phyloP scores from a whole-genome alignment of 2,329 filamentous ascomycete species.

The Zasmidium angulare region DNA sequence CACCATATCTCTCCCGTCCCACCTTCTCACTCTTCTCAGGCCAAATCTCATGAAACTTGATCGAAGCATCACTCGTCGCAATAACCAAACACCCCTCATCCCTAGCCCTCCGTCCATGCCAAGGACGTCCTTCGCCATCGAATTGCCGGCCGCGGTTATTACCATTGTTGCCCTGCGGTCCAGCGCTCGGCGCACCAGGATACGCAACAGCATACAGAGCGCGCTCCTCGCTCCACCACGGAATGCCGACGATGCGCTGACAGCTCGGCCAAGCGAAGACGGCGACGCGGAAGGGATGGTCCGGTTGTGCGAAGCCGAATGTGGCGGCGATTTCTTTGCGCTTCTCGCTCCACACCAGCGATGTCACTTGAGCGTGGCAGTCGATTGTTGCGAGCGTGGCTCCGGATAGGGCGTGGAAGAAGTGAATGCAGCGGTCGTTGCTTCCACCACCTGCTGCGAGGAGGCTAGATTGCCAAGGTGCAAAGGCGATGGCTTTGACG shows the following conservation, averaged over 20 bases:
- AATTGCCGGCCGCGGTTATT: constrained; percentile 8
- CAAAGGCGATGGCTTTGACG: constrained; percentile 95
- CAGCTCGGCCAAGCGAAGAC: constrained; percentile 95
- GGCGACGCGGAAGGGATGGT: constrained; percentile 84
- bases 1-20: not conserved
- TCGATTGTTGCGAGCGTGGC: constrained; percentile 85
- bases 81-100: constrained; percentile 85
- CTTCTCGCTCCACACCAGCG: constrained; percentile 73
- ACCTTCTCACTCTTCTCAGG: constrained; percentile 34
- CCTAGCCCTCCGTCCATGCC: constrained; percentile 58
- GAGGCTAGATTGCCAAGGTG: constrained; percentile 85
- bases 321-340: constrained; percentile 87
- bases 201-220: constrained; percentile 88
- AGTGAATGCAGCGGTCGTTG: constrained; percentile 93
- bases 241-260: constrained; percentile 77
- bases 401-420: constrained; percentile 84
- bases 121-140: constrained; percentile 42
- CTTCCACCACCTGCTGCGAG: constrained; percentile 90
- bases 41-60: constrained; percentile 97
- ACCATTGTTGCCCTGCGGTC: not conserved
- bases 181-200: constrained; percentile 59
- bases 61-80: constrained; percentile 84
- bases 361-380: constrained; percentile 90
- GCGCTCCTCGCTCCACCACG: constrained; percentile 75
- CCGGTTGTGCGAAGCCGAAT: constrained; percentile 88